Conservation (phyloP, 257 asterid genomes). For the Capsicum baccatum region DNA sequence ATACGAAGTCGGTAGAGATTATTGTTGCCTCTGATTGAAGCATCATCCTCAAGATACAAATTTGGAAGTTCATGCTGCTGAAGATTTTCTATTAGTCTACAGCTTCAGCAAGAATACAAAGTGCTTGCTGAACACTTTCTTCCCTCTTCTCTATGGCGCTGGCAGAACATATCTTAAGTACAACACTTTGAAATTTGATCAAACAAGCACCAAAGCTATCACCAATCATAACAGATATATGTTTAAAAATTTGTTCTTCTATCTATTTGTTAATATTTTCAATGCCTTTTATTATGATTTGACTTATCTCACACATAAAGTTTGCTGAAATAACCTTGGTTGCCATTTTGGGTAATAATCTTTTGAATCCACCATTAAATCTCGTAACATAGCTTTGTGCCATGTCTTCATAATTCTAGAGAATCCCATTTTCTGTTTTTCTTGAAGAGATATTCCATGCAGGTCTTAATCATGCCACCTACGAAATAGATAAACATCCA, state of each 20-base stretch:
- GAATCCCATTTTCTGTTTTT: neutral
- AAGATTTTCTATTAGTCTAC: neutral
- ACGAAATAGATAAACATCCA: neutral
- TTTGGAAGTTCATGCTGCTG: neutral
- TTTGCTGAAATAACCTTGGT: neutral
- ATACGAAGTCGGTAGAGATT: too few relatives aligned
- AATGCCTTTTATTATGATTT: neutral
- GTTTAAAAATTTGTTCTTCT: neutral
- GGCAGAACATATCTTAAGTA: neutral
- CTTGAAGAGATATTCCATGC: neutral
- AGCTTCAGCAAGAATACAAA: neutral
- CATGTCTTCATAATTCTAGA: neutral
- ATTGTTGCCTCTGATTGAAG: too few relatives aligned
- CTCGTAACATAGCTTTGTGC: neutral
- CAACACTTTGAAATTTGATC: neutral
- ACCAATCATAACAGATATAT: too few relatives aligned
- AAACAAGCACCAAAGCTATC: neutral
- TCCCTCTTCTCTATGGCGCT: slow-evolving; percentile 20
- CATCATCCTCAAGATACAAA: too few relatives aligned
- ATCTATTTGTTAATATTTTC: neutral
- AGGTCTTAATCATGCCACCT: neutral
- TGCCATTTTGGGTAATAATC: neutral
- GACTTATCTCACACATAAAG: neutral
- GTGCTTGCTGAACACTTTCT: slow-evolving; percentile 6
- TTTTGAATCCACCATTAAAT: neutral